Base-by-base conservation (phyloP, 2,329 filamentous ascomycete genomes). In the Aspergillus sp. region DNA sequence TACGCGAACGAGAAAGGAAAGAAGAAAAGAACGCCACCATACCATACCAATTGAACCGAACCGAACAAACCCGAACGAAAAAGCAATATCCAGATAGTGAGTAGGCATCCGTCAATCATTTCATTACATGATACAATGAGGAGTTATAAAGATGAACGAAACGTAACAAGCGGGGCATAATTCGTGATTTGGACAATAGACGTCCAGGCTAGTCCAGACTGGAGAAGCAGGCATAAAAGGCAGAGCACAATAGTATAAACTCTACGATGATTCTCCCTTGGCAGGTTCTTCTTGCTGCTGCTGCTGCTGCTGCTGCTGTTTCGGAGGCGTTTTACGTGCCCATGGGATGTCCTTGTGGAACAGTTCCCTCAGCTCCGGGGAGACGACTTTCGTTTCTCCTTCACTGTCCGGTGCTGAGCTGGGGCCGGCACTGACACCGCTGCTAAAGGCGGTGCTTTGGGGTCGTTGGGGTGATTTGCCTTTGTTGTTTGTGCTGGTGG, bases 361-460 rank as follows among this genome's bases (percentile, higher is more conserved):
- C 47, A 91, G 66, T 6, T 78, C 75, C 51, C 89, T 81, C 59
- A 91, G 72, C 66, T 91, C 87, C 0, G 85, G 81, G 63, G 84
- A 88, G 50, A 91, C 87, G 15, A 89, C 81, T 65, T 82, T 85
- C 8, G 80, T 73, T 38, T 78, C 74, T 17, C 59, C 19, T 10
- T 53, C 54, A 30, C 59, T 55, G 13, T 23, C 39, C 15, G 56
- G 25, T 5, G 28, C 49, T 15, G 30, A 21, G 17, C 56, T 53
- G 5, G 57, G 36, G 2, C 62, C 63, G 25, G 53, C 59, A 30
- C 41, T 69, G 50, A 65, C 61, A 36, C 66, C 61, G 25, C 65
- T 73, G 58, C 72, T 71, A 43, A 69, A 69, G n/a, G 61, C 70
- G 15, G 67, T 55, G 17, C 57, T 62, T 5, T 60, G 48, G 23